A percentile compares a stretch with the other conserved stretches of the same genome.
These are phyloP conservation scores for Coemansia sp. DNA, from an alignment of 192 early-diverging fungal species.

Conservation along the genomic window DNA sequence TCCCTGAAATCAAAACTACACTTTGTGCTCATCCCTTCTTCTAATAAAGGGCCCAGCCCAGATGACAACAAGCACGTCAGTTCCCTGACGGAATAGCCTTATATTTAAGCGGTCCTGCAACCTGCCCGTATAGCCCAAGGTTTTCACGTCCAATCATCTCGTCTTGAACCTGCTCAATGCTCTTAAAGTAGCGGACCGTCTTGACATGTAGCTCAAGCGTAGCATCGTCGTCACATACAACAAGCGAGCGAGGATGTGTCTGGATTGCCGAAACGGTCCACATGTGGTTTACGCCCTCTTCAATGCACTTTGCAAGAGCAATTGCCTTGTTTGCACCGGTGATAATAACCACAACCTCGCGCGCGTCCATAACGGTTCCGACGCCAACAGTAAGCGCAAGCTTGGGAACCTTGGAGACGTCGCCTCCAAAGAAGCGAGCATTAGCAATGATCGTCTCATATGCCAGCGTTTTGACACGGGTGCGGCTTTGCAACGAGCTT, in stretches of 20 bases:
- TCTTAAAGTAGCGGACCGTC: constrained; percentile 87
- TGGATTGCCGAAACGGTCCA: constrained; percentile 88
- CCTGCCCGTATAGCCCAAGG: constrained; percentile 69
- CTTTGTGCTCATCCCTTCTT: no score
- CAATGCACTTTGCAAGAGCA: constrained; percentile 83
- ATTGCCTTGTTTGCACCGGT: constrained; percentile 84
- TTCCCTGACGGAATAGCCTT: constrained; percentile 47
- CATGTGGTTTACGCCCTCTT: constrained; percentile 85
- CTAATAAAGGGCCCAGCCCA: no score
- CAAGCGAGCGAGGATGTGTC: constrained; percentile 74
- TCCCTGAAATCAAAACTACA: no score
- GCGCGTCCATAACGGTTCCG: constrained; percentile 85
- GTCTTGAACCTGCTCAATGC: constrained; percentile 80
- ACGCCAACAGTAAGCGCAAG: constrained; percentile 87
- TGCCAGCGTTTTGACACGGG: constrained; percentile 83
- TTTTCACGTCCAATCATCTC: constrained; percentile 73
- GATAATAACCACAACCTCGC: constrained; percentile 82
- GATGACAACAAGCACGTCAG: constrained; percentile 10
- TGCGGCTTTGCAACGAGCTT: constrained; percentile 76
- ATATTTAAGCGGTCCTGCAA: constrained; percentile 53
- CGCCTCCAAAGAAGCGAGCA: constrained; percentile 82
- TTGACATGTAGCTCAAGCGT: constrained; percentile 87
- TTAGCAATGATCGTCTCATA: constrained; percentile 89
- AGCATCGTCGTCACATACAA: constrained; percentile 87
- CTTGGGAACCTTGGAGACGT: constrained; percentile 82